A percentile compares a stretch with the other conserved stretches of the same genome.
Conservation (phyloP, 352 stramenopile genomes). For the Pythium guiyangense region DNA sequence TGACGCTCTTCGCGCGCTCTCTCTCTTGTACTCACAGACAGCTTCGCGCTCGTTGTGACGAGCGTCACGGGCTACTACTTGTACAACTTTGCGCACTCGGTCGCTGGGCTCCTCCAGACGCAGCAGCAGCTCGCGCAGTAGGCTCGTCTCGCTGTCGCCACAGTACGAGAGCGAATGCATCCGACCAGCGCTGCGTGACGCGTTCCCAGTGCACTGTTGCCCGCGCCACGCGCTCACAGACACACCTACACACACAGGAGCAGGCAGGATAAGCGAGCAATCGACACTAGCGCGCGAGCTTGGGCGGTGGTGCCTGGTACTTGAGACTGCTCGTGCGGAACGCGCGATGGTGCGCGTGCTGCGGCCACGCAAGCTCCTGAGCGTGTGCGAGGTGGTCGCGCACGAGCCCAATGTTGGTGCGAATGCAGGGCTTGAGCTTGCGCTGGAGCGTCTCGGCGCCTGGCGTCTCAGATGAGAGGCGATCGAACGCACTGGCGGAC, state of each 20-base stretch:
- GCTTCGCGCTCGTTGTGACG: slow-evolving; percentile 62
- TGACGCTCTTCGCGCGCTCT: not conserved
- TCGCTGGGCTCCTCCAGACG: slow-evolving; percentile 41
- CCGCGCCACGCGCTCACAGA: not conserved
- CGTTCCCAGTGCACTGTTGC: too few species aligned
- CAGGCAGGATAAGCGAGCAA: not conserved
- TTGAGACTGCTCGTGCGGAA: slow-evolving; percentile 10
- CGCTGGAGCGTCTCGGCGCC: slow-evolving; percentile 36
- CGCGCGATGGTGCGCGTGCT: slow-evolving; percentile 29
- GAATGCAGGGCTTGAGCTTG: slow-evolving; percentile 55
- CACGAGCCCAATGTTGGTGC: slow-evolving; percentile 46
- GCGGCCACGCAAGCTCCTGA: slow-evolving; percentile 48
- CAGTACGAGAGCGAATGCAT: not conserved
- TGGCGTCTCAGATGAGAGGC: not conserved
- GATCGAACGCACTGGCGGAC: slow-evolving; percentile 5
- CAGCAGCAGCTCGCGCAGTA: slow-evolving; percentile 5
- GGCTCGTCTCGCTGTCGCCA: not conserved
- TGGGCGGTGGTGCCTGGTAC: slow-evolving; percentile 6
- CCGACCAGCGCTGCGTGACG: too few species aligned
- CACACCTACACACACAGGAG: not conserved
- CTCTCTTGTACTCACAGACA: slow-evolving; percentile 30
- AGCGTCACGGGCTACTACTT: slow-evolving; percentile 76
- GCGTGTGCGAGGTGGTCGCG: slow-evolving; percentile 57
- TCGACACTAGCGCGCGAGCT: slow-evolving; percentile 1
- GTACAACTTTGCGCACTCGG: slow-evolving; percentile 52